Base-by-base conservation (phyloP, 2,329 filamentous ascomycete genomes). In the Lojkania enalia region DNA sequence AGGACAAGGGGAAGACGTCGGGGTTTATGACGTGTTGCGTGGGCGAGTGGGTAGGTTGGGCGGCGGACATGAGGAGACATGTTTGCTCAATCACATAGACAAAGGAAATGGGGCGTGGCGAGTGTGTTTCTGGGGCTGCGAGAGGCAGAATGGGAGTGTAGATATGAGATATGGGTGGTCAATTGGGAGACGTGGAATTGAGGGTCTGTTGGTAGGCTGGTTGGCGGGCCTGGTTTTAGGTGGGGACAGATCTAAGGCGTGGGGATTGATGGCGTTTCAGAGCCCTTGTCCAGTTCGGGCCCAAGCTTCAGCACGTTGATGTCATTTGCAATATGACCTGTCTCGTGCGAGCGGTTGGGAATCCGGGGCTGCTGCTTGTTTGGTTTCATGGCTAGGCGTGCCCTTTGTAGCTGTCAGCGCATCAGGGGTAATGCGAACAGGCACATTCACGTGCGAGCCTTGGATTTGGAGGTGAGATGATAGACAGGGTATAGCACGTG, bases 1-100 rank as follows among this genome's bases (percentile, higher is more conserved):
- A 85, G 73, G 13, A 84, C 82, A 4, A 86, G 72, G 13, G 83
- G 83, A 73, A 82, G 79, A 67, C 83, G 80, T 3, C 72, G 65
- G 19, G 74, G 74, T 57, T 78, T 77, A 35, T 67, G 70, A 48
- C 74, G 71, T 27, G 67, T 64, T 13, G 70, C 67, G 50, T 77
- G 64, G 37, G 74, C 74, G 30, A 74, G 64, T 2, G 74, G 74
- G 51, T 74, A 75, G 2, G 73, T 76, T 13, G 72, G 66, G n/a
- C 53, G 57, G 36, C 65, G 66, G 32, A 44, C 42, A 7, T 13
- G 46, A 15, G 35, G 29, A 20, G 49, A 18, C 39, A 40, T 49
- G 31, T 21, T 32, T 31, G 38, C 5, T 12, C 27, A 16, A 21
- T 6, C 5, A 25, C 4, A 12, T 14, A 19, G 25, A 19, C 5